Conservation (phyloP, 495 filamentous ascomycete genomes). For the Penicillium psychrofluorescens region DNA sequence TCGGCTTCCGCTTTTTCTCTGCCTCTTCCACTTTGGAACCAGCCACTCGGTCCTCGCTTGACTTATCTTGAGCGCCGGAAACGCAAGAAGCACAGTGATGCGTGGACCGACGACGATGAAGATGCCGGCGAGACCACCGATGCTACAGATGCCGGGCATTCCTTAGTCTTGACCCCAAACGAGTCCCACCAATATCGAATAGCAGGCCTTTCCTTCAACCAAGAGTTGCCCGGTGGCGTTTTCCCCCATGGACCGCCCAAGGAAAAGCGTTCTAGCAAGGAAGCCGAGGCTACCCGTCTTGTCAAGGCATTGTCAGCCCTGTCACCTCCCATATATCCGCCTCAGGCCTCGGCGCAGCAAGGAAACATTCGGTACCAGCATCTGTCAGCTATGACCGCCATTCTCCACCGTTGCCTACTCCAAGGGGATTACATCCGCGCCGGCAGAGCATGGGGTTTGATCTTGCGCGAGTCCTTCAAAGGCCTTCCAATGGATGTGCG, state of each 20-base stretch:
- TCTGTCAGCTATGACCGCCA: constrained; percentile 48
- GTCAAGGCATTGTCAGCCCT: constrained; percentile 20
- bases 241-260: constrained; percentile 35
- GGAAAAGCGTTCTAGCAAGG: constrained; percentile 1
- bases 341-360: constrained; percentile 27
- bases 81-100: constrained; percentile 24
- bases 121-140: constrained; percentile 28
- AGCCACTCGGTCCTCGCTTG: constrained; percentile 25
- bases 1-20: constrained; percentile 32
- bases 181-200: constrained; percentile 41
- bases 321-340: constrained; percentile 26
- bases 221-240: constrained; percentile 33
- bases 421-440: constrained; percentile 56
- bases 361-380: constrained; percentile 48
- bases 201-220: constrained; percentile 37
- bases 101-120: constrained; percentile 18
- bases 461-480: constrained; percentile 48
- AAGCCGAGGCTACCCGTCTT: constrained; percentile 8
- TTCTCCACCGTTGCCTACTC: constrained; percentile 56
- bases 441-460: constrained; percentile 55
- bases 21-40: constrained; percentile 34
- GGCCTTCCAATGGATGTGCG: constrained; percentile 50
- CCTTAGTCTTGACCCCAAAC: constrained; percentile 34
- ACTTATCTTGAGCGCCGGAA: constrained; percentile 33
- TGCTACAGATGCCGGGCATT: constrained; percentile 19